Base-by-base conservation (phyloP, 177 flowering plant species). In the Tripterygium wilfordii region DNA sequence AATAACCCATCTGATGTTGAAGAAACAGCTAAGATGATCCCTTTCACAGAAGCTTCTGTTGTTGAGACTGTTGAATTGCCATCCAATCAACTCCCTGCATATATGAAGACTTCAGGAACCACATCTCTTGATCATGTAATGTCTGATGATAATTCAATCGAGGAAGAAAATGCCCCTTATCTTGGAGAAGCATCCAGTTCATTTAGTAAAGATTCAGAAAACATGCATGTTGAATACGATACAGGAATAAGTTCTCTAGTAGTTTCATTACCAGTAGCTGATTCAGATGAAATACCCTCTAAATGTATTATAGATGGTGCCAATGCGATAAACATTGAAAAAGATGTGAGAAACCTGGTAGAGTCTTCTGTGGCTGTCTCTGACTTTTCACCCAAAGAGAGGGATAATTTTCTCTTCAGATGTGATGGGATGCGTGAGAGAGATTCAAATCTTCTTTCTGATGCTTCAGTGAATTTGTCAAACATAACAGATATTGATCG, bases 1-100 rank as follows among this genome's bases (percentile, higher is more conserved):
- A 64, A 43, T 54, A 49, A 22, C 2, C 59, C 36, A 6, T 51
- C 67, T 10, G 71, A 63, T 63, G 57, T 51, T 45, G 85, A 78
- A 53, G 68, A 26, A 45, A 59, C 61, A 23, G 64, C 58, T 13
- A 54, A 68, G 40, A 44, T 26, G 3, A 61, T 25, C 45, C 51
- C 68, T 51, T 52, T 71, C 48, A 38, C 45, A 40, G 64, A 41
- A 38, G 22, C 29, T 31, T 44, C 1, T 57, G 69, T 15, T 12
- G 41, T 51, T 53, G 79, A 61, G 45, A 27, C 24, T 46, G 58
- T 20, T 35, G 68, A 67, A 22, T 13, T 41, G 7, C 41, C 73
- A 29, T 48, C 60, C 17, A 40, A 54, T 24, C 54, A 56, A 48
- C 36, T 43, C 20, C 41, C 53, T 38, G 42, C 10, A 15, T 22